Evolutionary conservation across 768 basidiomycete genomes (phyloP).

Genomic region (Leccinum variicolor): DNA sequence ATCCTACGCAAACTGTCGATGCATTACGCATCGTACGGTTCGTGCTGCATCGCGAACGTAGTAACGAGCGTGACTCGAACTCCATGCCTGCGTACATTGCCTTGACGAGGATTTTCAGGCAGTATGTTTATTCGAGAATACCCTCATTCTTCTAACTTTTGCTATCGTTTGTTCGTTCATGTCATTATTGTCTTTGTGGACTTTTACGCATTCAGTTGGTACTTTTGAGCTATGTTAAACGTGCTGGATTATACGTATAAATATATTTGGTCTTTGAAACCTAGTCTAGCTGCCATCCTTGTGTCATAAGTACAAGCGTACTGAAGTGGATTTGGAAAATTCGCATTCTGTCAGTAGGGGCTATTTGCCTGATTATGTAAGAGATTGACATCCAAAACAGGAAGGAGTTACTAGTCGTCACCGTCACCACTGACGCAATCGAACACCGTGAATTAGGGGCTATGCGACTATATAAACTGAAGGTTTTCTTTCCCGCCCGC

Average conservation of each 20-base stretch:
- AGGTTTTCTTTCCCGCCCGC: neutral
- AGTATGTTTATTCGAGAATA: slow-evolving; percentile 14
- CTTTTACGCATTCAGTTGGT: slow-evolving; percentile 8
- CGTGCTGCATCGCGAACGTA: slow-evolving; percentile 48
- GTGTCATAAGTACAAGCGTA: too few relatives aligned
- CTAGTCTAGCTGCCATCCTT: too few relatives aligned
- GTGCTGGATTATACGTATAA: slow-evolving; percentile 15
- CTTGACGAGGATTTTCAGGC: slow-evolving; percentile 26
- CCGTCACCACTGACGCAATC: slow-evolving; percentile 26
- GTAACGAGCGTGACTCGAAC: slow-evolving; percentile 65
- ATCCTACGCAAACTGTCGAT: slow-evolving; percentile 41
- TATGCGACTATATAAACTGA: neutral
- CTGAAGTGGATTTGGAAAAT: too few relatives aligned
- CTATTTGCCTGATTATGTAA: neutral
- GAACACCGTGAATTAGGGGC: slow-evolving; percentile 7
- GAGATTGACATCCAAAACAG: neutral
- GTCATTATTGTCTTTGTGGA: slow-evolving; percentile 6
- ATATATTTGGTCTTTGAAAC: slow-evolving; percentile 1
- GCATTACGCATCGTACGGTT: slow-evolving; percentile 69
- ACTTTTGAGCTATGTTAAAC: neutral
- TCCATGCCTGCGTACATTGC: slow-evolving; percentile 25
- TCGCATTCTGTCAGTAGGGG: neutral
- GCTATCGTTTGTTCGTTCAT: slow-evolving; percentile 3
- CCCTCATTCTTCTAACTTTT: neutral
- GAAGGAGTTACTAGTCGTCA: slow-evolving; percentile 11